Base-by-base conservation (phyloP, 805 yeast species). In the Wickerhamiella cacticola region DNA sequence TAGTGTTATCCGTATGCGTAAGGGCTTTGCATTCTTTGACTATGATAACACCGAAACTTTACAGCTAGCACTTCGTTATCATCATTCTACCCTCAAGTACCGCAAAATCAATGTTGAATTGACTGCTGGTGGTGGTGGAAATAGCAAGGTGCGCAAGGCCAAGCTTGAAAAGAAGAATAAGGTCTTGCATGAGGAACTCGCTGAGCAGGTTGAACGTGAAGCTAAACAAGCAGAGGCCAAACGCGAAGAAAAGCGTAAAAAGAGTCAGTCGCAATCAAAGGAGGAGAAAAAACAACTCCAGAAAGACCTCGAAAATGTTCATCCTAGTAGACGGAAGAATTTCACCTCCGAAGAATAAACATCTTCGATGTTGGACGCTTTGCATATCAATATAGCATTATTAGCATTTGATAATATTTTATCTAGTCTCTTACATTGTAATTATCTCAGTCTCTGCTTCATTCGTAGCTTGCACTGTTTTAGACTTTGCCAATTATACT, bases 51-150 rank as follows among this genome's bases (percentile, higher is more conserved):
- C 82, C 56, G 74, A 78, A 51, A 75, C 80, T 51, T 80, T 92
- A 79, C 95, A 86, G 58, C 71, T 76, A 41, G 96, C 96, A 0
- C 70, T 92, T 56, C 70, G 81, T 53, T 74, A 83, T 70, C 96
- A 92, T 63, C 95, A 85, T 64, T 72, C 89, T 3, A 57, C 68
- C 8, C 61, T 89, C 53, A 72, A 76, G 49, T 72, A 74, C 39
- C 73, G 96, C 55, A 85, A 80, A 62, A 88, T 92, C 59, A 92
- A 92, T 60, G 96, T 92, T 29, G 98, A 92, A 63, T 72, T 92
- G 57, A 92, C 97, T 2, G 98, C 86, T 45, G 98, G 98, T 49
- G 98, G 98, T 36, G 98, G 98, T 42, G 96, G 96, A 49, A 89
- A 89, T 62, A 79, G 94, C 8, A 68, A 73, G 50, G 71, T 68